Conservation (phyloP, 2,329 filamentous ascomycete species). For the Tolypocladium endophyticum region DNA sequence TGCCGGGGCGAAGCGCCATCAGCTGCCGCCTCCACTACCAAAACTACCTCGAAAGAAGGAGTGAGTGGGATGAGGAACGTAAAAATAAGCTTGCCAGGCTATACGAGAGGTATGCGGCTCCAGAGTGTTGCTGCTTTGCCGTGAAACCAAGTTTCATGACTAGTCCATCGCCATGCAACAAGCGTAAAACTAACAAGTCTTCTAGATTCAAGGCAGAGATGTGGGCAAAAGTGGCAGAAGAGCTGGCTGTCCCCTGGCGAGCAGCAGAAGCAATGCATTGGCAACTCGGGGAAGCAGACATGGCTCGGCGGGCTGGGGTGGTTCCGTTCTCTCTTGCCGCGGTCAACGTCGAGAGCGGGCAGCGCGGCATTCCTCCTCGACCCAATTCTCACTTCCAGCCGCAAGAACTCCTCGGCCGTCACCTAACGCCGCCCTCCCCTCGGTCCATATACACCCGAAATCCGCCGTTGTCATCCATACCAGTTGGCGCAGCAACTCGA, state of each 20-base stretch:
- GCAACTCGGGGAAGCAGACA: slow-evolving; percentile 87
- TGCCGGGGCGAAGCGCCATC: slow-evolving; percentile 86
- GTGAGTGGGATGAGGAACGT: slow-evolving; percentile 94
- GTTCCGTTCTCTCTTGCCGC: slow-evolving; percentile 68
- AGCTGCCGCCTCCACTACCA: slow-evolving; percentile 93
- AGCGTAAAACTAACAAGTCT: slow-evolving; percentile 8
- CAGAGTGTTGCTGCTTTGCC: not conserved
- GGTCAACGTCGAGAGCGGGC: slow-evolving; percentile 35
- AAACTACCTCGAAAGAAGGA: slow-evolving; percentile 87
- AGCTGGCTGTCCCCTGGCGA: slow-evolving; percentile 91
- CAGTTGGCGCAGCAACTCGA: slow-evolving; percentile 26
- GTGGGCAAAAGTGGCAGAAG: slow-evolving; percentile 92
- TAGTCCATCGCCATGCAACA: not conserved
- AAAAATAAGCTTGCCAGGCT: slow-evolving; percentile 93
- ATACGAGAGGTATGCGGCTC: slow-evolving; percentile 71
- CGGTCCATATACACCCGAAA: slow-evolving; percentile 28
- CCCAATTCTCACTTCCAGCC: slow-evolving; percentile 33
- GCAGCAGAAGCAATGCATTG: slow-evolving; percentile 97
- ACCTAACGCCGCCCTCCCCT: slow-evolving; percentile 30
- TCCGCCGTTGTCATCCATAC: slow-evolving; percentile 18
- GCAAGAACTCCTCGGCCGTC: slow-evolving; percentile 33
- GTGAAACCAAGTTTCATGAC: not conserved
- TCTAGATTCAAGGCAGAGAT: slow-evolving; percentile 90
- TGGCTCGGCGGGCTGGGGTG: slow-evolving; percentile 85
- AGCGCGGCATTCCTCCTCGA: slow-evolving; percentile 26